Evolutionary conservation across 495 filamentous ascomycete genomes (phyloP), one percentile per base, ranked within the genome.

Genomic region (Thozetella sp.): DNA sequence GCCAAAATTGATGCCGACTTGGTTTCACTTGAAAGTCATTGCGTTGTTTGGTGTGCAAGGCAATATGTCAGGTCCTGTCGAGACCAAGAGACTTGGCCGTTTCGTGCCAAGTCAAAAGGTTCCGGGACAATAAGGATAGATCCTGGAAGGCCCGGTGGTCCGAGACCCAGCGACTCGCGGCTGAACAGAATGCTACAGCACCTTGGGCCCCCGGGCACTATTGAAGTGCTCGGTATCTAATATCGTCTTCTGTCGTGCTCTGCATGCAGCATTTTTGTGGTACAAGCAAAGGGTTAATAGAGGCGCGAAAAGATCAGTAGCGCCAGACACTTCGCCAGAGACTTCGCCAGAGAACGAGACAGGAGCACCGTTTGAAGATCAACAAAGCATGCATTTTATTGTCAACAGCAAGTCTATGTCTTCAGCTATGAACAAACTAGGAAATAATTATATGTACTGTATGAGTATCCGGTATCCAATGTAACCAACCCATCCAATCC

Each of bases 361-460:
- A n/a, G 43, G n/a, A 48, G 20, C n/a, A 48, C 20, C n/a, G 6
- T 9, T 10, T 48, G 43, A 48, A 48, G 43, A 48, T 48, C 43
- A 48, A 48, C 43, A 37, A 37, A 37, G 30, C n/a, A 48, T 48
- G 11, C 20, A 48, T 48, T 48, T 19, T 10, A 19, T n/a, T n/a
- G n/a, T n/a, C n/a, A 48, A 37, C 30, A 37, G 9, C 43, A 48
- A 48, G 43, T 48, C 43, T 48, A 48, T n/a, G n/a, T 48, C 43
- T 48, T 48, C 43, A 48, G 4, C 4, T 48, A 19, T 10, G n/a
- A 48, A 48, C 43, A 48, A 11, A 4, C 12, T 48, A 48, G 43
- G 43, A 48, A 48, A 48, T 48, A 48, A 48, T 48, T 48, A 48
- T 48, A 19, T 48, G 20, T 37, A 17, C 17, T 37, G 43, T 48